phyloP scores from a whole-genome alignment of 257 asterid species.

The Prunella vulgaris region DNA sequence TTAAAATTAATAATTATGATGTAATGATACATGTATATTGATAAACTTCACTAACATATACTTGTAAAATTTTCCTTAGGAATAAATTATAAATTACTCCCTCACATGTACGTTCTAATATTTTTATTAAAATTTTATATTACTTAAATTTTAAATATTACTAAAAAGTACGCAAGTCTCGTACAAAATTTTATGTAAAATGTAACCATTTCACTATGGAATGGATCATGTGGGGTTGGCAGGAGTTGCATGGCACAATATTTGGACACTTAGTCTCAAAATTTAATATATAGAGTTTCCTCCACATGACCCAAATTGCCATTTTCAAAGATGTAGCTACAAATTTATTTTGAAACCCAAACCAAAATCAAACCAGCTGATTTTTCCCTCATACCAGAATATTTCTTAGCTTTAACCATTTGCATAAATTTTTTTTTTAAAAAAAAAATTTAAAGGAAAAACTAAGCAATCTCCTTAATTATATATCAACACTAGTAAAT shows the following conservation, averaged over 20 bases:
- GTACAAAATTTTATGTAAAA: no score
- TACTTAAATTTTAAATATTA: no score
- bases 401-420: background rate
- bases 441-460: no score
- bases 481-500: no score
- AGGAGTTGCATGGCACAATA: slow-evolving; percentile 15
- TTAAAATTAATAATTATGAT: background rate
- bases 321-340: slow-evolving; percentile 12
- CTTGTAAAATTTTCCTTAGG: background rate
- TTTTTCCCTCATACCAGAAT: background rate
- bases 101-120: no score
- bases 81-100: no score
- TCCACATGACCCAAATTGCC: slow-evolving; percentile 6
- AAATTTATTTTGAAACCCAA: background rate
- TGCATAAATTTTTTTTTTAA: background rate
- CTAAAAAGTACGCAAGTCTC: no score
- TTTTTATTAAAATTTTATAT: no score
- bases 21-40: no score
- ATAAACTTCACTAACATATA: background rate
- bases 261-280: background rate
- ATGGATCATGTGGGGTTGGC: background rate
- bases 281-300: background rate
- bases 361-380: background rate
- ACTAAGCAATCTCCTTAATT: no score
- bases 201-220: no score